Base-by-base conservation (phyloP, 495 filamentous ascomycete species). In the Lophiostoma macrostomum region DNA sequence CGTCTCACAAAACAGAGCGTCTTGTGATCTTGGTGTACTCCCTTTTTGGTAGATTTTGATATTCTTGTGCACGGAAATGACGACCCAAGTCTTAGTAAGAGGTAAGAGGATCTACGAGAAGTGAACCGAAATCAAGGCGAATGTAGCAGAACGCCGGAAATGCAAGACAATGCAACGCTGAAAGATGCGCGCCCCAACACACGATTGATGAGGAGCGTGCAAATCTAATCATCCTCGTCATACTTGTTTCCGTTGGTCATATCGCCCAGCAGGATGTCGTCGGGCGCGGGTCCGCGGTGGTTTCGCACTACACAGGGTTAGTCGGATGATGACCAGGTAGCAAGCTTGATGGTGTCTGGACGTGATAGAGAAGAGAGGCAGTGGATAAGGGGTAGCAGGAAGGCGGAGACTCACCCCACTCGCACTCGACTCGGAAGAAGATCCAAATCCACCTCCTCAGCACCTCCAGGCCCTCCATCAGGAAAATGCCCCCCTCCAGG, bases 371-470 rank as follows among this genome's bases (percentile, higher is more conserved):
- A 20, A 14, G 31, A 14, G 29, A 48, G 5, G 28, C 8, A 37
- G 16, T 4, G 27, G 20, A 36, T 25, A 25, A 24, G n/a, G n/a
- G n/a, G n/a, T n/a, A n/a, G n/a, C n/a, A 28, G 24, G 14, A 24
- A 5, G 39, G 23, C 5, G 16, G 19, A 41, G 12, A 64, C 73
- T 68, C 61, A 82, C 88, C 78, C 86, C 86, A 95, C 74, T 98
- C 93, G 18, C 88, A 86, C 75, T 98, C 93, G 19, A 90, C 82
- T 2, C 93, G 80, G 67, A 97, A 90, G 70, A 97, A 96, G 37
- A 93, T 87, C 93, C 93, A 98, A 60, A 97, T 79, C 90, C 91
- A 96, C 14, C 93, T 78, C 32, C 93, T 80, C 16, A 86, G 76
- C 6, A 97, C 83, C 69, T 98, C 93, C 14, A 93, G 72, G 30